Percentiles rank a stretch among this genome's conserved stretches.
Conservation (phyloP, 164 flowering plant genomes). For the Echeveria elegans region DNA sequence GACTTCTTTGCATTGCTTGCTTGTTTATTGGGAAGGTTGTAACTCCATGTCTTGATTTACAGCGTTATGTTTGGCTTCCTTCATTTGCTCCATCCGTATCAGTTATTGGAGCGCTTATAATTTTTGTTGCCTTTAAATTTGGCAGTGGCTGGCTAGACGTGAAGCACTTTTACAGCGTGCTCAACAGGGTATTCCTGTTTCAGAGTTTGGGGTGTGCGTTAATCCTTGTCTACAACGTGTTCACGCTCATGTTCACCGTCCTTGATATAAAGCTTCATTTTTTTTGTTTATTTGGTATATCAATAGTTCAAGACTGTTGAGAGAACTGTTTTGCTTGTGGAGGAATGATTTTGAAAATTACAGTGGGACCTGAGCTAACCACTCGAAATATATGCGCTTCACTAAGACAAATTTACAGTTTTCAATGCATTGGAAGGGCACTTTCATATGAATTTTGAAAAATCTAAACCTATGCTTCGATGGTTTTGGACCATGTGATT, state of each 20-base stretch:
- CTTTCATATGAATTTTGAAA: neutral
- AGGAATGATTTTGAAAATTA: neutral
- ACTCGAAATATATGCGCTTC: neutral
- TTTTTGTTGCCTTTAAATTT: neutral
- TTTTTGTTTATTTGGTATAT: neutral
- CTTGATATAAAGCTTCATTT: neutral
- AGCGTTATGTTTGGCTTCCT: neutral
- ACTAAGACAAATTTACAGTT: neutral
- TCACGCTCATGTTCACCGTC: neutral
- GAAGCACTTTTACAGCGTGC: slow-evolving; percentile 75
- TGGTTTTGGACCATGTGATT: neutral
- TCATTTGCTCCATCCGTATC: slow-evolving; percentile 5
- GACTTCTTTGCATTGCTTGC: slow-evolving; percentile 77
- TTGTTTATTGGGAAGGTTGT: slow-evolving; percentile 66
- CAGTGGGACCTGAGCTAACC: neutral
- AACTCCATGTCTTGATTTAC: neutral
- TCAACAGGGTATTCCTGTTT: slow-evolving; percentile 93
- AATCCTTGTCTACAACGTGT: neutral
- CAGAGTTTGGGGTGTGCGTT: slow-evolving; percentile 80
- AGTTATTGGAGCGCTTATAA: slow-evolving; percentile 1
- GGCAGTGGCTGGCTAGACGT: slow-evolving; percentile 84
- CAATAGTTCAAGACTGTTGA: neutral
- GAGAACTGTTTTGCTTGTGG: neutral
- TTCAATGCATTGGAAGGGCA: neutral
- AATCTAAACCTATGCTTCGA: neutral